Evolutionary conservation across 306 rosid genomes (phyloP).

Genomic region (Cicer chorassanicum): DNA sequence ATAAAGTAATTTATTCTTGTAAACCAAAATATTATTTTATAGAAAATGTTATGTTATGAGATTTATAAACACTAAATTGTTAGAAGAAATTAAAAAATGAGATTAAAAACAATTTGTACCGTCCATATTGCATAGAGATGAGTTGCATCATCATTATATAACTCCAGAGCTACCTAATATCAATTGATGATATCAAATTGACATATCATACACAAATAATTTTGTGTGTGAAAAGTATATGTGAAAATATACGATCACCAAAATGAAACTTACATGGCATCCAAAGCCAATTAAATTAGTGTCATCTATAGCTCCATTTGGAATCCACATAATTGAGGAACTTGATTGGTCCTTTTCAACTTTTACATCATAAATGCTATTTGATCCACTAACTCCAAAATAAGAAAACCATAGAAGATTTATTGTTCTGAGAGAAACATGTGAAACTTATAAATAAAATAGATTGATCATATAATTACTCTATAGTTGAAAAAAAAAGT

Average conservation of each 20-base stretch:
- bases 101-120: neutral
- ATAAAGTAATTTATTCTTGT: no score
- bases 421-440: no score
- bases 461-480: no score
- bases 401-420: neutral
- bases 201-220: neutral
- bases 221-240: no score
- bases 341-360: neutral
- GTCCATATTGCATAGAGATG: neutral
- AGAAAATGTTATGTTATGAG: no score
- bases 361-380: neutral
- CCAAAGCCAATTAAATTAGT: neutral
- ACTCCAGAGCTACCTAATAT: neutral
- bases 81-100: no score
- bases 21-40: no score
- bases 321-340: conserved; percentile 11
- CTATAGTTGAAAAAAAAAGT: neutral
- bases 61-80: no score
- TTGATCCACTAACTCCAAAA: neutral
- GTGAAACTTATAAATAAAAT: neutral
- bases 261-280: conserved; percentile 36
- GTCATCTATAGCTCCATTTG: neutral
- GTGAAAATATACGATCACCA: neutral
- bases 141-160: neutral
- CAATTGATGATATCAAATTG: neutral